These are phyloP conservation scores for Daldinia grandis DNA, from an alignment of 495 filamentous ascomycete genomes.

Conservation along the genomic window DNA sequence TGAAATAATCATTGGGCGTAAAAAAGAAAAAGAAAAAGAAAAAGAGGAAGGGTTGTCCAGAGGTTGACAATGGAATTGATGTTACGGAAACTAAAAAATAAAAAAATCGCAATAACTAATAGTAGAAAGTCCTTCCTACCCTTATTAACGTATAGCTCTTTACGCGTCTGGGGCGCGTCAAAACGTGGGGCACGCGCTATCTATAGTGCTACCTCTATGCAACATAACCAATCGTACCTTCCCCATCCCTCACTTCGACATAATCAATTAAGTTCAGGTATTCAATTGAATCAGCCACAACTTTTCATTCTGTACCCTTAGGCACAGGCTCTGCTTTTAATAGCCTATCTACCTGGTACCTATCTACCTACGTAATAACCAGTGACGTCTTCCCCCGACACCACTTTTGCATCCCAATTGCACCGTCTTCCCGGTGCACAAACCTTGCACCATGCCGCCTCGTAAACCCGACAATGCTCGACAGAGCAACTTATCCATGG, in stretches of 20 bases:
- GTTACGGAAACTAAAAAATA: neutral
- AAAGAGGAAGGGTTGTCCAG: too few relatives aligned
- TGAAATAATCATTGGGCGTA: too few relatives aligned
- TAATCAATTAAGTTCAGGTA: neutral
- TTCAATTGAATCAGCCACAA: neutral
- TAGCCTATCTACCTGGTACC: too few relatives aligned
- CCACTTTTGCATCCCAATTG: neutral
- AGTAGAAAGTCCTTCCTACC: neutral
- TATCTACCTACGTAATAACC: too few relatives aligned
- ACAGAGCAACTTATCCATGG: constrained; percentile 54
- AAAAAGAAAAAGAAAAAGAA: too few relatives aligned
- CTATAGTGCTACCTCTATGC: neutral
- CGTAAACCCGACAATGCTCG: constrained; percentile 50
- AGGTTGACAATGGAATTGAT: neutral
- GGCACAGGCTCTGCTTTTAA: too few relatives aligned
- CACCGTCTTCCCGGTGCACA: neutral
- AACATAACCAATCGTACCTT: constrained; percentile 1
- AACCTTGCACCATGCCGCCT: constrained; percentile 45
- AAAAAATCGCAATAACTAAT: neutral
- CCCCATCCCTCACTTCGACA: neutral
- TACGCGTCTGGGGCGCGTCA: constrained; percentile 40
- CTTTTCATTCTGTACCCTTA: neutral
- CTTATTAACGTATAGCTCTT: constrained; percentile 23
- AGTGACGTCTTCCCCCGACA: neutral
- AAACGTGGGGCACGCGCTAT: constrained; percentile 32